These are phyloP conservation scores for Annulohypoxylon maeteangense DNA, from an alignment of 495 filamentous ascomycete genomes.

Conservation along the genomic window DNA sequence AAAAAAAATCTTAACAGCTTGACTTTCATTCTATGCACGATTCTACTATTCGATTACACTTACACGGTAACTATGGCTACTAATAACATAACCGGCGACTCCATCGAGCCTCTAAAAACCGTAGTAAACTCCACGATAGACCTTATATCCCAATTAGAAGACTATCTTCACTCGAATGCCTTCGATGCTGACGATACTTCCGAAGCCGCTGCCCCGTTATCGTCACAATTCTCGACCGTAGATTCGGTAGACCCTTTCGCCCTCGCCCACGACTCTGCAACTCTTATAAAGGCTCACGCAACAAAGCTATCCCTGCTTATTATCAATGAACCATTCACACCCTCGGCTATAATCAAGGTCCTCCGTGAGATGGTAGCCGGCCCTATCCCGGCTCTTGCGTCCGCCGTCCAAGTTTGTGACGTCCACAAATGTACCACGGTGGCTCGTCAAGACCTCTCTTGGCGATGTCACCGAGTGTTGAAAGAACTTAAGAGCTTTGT, in stretches of 20 bases:
- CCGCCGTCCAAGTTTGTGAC: constrained; percentile 71
- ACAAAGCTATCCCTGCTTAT: constrained; percentile 88
- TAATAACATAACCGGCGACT: constrained; percentile 20
- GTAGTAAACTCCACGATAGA: constrained; percentile 44
- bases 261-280: constrained; percentile 69
- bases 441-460: constrained; percentile 66
- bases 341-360: constrained; percentile 73
- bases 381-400: constrained; percentile 76
- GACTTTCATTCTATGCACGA: background rate
- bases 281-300: constrained; percentile 78
- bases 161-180: constrained; percentile 45
- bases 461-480: constrained; percentile 57
- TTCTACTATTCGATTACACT: too few relatives aligned
- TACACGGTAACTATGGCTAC: background rate
- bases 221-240: constrained; percentile 12
- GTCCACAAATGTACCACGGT: constrained; percentile 66
- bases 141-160: constrained; percentile 54
- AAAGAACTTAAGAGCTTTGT: constrained; percentile 59
- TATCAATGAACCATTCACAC: constrained; percentile 85
- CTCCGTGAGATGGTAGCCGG: constrained; percentile 72
- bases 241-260: constrained; percentile 56
- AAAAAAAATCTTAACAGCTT: too few relatives aligned
- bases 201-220: background rate
- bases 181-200: constrained; percentile 21
- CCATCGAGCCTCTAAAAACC: constrained; percentile 52